phyloP scores from a whole-genome alignment of 2,329 filamentous ascomycete genomes.

The Hansfordia pulvinata region DNA sequence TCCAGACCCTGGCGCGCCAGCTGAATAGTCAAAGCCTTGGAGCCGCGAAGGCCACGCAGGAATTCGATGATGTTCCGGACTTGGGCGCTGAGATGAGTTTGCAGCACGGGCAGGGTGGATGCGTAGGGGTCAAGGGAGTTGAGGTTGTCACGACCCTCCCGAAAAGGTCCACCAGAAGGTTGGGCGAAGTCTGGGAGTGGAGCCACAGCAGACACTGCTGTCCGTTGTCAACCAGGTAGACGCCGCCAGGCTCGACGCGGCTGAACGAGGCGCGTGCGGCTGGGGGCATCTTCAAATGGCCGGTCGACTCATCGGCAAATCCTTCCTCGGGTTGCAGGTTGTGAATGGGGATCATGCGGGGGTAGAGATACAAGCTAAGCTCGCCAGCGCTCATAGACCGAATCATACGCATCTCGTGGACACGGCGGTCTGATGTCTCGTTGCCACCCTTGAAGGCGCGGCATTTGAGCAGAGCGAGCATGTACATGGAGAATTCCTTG shows the following conservation, averaged over 20 bases:
- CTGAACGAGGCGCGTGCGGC: conserved; percentile 72
- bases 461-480: conserved; percentile 78
- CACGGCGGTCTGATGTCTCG: conserved; percentile 79
- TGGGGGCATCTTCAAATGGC: conserved; percentile 74
- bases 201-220: conserved; percentile 88
- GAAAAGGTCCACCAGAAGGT: conserved; percentile 81
- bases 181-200: conserved; percentile 82
- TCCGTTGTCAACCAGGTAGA: conserved; percentile 90
- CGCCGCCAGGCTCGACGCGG: conserved; percentile 81
- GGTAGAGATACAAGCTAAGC: conserved; percentile 85
- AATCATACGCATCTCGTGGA: conserved; percentile 84
- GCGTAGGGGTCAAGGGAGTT: conserved; percentile 71
- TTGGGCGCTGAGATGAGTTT: conserved; percentile 90
- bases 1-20: conserved; percentile 86
- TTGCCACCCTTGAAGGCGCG: conserved; percentile 87
- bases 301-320: conserved; percentile 76
- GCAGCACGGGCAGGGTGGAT: conserved; percentile 66
- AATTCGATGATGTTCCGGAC: conserved; percentile 89
- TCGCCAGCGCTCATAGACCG: conserved; percentile 78
- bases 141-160: conserved; percentile 56
- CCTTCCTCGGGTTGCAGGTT: conserved; percentile 79
- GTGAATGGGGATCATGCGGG: conserved; percentile 83
- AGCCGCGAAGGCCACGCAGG: conserved; percentile 64
- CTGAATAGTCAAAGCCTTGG: conserved; percentile 80
- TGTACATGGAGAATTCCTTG: conserved; percentile 95